Evolutionary conservation across 148 eudicot genomes (phyloP).

Genomic region (Diospyros lotus): DNA sequence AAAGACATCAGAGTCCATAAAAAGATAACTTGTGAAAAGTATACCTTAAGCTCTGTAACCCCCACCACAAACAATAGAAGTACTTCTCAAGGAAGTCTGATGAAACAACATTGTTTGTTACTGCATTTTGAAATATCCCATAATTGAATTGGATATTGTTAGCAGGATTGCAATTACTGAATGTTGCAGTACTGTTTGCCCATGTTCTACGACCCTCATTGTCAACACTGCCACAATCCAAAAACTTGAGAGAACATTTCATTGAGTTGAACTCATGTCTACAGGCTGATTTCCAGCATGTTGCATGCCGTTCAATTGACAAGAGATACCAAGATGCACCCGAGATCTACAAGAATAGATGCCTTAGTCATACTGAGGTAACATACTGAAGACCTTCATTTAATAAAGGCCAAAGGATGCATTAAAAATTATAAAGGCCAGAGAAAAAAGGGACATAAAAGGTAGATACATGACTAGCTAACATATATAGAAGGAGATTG

Average conservation of each 20-base stretch:
- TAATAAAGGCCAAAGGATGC: not conserved
- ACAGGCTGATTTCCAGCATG: slow-evolving; percentile 89
- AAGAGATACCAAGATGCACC: slow-evolving; percentile 97
- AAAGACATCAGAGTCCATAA: too few relatives aligned
- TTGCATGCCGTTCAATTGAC: slow-evolving; percentile 77
- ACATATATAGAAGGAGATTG: slow-evolving; percentile 79
- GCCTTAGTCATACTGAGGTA: not conserved
- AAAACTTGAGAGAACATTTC: slow-evolving; percentile 45
- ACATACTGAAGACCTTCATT: not conserved
- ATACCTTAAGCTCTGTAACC: slow-evolving; percentile 86
- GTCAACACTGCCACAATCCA: slow-evolving; percentile 50
- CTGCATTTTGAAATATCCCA: slow-evolving; percentile 78
- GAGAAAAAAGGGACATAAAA: slow-evolving; percentile 7
- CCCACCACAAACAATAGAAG: slow-evolving; percentile 98
- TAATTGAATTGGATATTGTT: slow-evolving; percentile 42
- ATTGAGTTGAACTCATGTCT: slow-evolving; percentile 34
- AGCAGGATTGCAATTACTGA: slow-evolving; percentile 54
- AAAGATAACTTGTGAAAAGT: not conserved
- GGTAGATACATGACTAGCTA: slow-evolving; percentile 92
- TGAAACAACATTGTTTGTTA: slow-evolving; percentile 61
- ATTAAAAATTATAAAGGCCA: not conserved
- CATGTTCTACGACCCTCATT: slow-evolving; percentile 38
- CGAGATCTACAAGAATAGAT: slow-evolving; percentile 48
- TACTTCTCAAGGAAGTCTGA: slow-evolving; percentile 69
- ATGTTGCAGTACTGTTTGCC: slow-evolving; percentile 60